A percentile compares a stretch with the other conserved stretches of the same genome.
These are phyloP conservation scores for Ascosphaera apis DNA, from an alignment of 2,329 filamentous ascomycete genomes.

Conservation along the genomic window DNA sequence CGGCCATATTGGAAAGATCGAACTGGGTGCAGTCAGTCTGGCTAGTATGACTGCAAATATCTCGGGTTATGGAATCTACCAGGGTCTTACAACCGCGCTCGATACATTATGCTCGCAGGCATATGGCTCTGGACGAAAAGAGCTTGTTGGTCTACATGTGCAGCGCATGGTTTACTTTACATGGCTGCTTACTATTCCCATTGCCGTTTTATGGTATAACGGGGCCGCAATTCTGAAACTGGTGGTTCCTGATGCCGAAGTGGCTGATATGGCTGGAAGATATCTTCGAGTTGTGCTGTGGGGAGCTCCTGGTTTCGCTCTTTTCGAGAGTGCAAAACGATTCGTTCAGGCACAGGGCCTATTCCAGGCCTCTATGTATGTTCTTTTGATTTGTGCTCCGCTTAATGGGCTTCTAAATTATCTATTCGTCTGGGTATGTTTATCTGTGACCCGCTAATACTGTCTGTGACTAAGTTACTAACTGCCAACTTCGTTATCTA, in stretches of 20 bases:
- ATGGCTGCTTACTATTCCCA: conserved; percentile 46
- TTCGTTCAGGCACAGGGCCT: conserved; percentile 72
- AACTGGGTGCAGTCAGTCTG: conserved; percentile 43
- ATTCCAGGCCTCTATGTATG: conserved; percentile 65
- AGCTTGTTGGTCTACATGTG: conserved; percentile 64
- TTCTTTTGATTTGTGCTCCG: conserved; percentile 60
- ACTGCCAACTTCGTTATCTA: conserved; percentile 6
- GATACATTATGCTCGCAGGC: conserved; percentile 89
- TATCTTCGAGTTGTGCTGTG: conserved; percentile 49
- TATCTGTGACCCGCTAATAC: background rate
- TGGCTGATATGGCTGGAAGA: conserved; percentile 45
- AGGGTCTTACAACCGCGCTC: conserved; percentile 69
- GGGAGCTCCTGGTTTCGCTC: conserved; percentile 52
- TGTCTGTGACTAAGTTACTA: background rate
- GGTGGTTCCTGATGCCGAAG: conserved; percentile 49
- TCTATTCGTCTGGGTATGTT: conserved; percentile 49
- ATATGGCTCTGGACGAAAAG: conserved; percentile 74
- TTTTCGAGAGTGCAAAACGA: conserved; percentile 61
- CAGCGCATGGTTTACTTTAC: conserved; percentile 66
- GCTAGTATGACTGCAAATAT: conserved; percentile 64
- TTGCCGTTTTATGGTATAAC: conserved; percentile 46
- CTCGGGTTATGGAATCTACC: conserved; percentile 52
- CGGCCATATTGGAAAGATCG: conserved; percentile 48
- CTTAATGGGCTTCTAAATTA: conserved; percentile 64
- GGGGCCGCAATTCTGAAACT: conserved; percentile 39